These are phyloP conservation scores for Chrysosporium keratinophilum DNA, from an alignment of 2,329 filamentous ascomycete species.

Conservation along the genomic window DNA sequence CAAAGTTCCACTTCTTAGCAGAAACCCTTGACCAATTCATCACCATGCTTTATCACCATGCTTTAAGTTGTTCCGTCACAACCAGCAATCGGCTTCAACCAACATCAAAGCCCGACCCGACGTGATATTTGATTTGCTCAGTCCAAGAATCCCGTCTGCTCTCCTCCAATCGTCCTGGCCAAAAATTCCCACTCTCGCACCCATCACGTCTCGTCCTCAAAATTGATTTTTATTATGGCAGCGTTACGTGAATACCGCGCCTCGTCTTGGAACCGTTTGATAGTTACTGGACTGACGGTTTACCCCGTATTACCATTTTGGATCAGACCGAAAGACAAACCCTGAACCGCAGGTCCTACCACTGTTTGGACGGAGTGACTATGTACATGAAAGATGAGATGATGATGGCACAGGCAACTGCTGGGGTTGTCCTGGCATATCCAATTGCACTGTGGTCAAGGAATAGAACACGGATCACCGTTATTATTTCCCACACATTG, in stretches of 20 bases:
- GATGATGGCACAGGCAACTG: too few species aligned
- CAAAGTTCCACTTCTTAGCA: conserved; percentile 4
- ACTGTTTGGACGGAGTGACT: too few species aligned
- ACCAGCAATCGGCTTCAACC: neutral
- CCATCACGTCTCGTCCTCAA: too few species aligned
- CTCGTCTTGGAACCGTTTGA: too few species aligned
- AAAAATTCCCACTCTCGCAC: neutral
- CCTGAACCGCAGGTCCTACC: too few species aligned
- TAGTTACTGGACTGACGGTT: too few species aligned
- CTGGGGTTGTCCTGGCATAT: neutral
- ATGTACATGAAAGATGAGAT: too few species aligned
- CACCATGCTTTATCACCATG: neutral
- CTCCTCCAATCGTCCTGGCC: too few species aligned
- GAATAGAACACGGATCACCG: neutral
- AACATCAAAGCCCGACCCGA: neutral
- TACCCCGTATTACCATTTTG: too few species aligned
- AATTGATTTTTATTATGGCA: too few species aligned
- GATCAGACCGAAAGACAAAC: too few species aligned
- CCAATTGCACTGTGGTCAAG: neutral
- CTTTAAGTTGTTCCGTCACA: neutral
- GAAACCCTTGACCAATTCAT: conserved; percentile 2
- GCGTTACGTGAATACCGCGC: too few species aligned
- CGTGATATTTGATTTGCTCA: neutral
- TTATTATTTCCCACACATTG: neutral
- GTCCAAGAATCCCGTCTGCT: neutral